These are phyloP conservation scores for Aureobasidium lini DNA, from an alignment of 2,329 filamentous ascomycete genomes.

Conservation along the genomic window DNA sequence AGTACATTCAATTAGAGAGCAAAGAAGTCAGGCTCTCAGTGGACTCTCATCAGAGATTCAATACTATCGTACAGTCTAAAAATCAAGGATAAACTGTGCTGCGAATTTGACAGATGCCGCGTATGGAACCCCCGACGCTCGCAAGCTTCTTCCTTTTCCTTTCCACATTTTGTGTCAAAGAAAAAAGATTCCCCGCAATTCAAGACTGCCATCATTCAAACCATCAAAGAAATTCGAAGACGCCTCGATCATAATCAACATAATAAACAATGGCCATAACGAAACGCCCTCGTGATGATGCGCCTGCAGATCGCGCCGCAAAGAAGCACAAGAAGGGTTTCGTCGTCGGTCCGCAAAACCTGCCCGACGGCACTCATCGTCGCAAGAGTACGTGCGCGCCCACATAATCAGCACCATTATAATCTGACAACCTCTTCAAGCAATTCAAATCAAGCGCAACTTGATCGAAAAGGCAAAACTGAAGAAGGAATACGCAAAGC, in stretches of 20 bases:
- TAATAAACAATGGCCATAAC: background rate
- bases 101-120: too few relatives aligned
- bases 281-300: slow-evolving; percentile 12
- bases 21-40: too few relatives aligned
- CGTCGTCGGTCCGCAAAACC: slow-evolving; percentile 76
- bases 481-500: slow-evolving; percentile 84
- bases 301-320: slow-evolving; percentile 25
- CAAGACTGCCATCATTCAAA: background rate
- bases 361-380: slow-evolving; percentile 81
- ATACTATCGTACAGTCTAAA: too few relatives aligned
- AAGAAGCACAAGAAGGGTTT: slow-evolving; percentile 64
- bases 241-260: background rate
- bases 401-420: background rate
- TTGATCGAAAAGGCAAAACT: slow-evolving; percentile 89
- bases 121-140: too few relatives aligned
- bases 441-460: slow-evolving; percentile 80
- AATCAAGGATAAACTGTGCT: too few relatives aligned
- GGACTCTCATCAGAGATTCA: too few relatives aligned
- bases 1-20: too few relatives aligned
- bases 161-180: background rate
- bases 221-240: background rate
- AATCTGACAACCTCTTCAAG: slow-evolving; percentile 36
- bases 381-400: slow-evolving; percentile 56
- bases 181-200: background rate
- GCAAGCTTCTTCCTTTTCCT: background rate